Evolutionary conservation across 192 early-diverging fungal genomes (phyloP), one percentile per base, ranked within the genome.

Genomic region (Coemansia aciculifera): DNA sequence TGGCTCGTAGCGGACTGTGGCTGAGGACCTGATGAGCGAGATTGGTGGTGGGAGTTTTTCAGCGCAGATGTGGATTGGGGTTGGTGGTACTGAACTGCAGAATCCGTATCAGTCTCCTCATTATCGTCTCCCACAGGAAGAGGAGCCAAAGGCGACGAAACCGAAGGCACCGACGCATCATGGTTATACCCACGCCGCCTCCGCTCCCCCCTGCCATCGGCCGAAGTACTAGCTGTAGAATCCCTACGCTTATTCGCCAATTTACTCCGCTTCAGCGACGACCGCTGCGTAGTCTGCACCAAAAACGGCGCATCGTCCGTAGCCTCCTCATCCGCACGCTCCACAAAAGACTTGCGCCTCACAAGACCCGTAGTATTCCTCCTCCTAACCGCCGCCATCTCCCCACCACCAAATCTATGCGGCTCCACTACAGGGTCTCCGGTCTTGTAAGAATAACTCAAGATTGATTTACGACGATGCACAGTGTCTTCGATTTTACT

Each of bases 201-300:
- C 46, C 73, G 19, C 40, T 54, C 37, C 19, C 69, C 65, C 6
- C 72, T 59, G 38, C 62, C 24, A 48, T 57, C 6, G 15, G 4
- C 36, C 38, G 48, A 32, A 13, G 42, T 48, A 44, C 75, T 71
- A 12, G 75, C 75, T 0, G 78, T 77, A 13, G 83, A 85, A 68
- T 85, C 83, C 10, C 79, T 63, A 12, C 84, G 70, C 57, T 81
- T 78, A 32, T 81, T 81, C 11, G 84, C 72, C 71, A 77, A 72
- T 61, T 81, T 78, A 60, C 76, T 85, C 54, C 84, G 75, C 71
- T 85, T 81, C 17, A 85, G 63, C 51, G 79, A 77, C 31, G 84
- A 79, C 54, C 71, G 52, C 62, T 74, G 75, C 40, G 73, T 71
- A 42, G 59, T 64, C 73, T 85, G 84, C 13, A 85, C 77, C 46